Conservation (phyloP, 1,139 yeast species). For the Starmera stellimalicola region DNA sequence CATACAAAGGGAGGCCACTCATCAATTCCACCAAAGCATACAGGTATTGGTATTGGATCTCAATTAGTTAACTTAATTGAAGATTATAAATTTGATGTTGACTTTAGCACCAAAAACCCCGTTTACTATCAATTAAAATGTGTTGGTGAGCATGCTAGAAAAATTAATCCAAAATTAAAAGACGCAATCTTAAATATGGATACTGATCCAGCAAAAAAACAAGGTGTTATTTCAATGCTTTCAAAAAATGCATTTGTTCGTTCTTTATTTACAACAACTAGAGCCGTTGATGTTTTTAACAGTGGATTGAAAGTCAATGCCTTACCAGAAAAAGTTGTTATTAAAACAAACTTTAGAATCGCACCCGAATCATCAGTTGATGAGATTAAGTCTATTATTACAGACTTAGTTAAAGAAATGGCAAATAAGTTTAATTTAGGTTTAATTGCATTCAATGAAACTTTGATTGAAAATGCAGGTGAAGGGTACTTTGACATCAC, state of each 20-base stretch:
- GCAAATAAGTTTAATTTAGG: conserved; percentile 43
- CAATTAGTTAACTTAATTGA: conserved; percentile 43
- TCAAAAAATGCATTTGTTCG: conserved; percentile 19
- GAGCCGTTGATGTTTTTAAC: conserved; percentile 46
- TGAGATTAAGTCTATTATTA: conserved; percentile 31
- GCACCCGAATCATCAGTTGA: conserved; percentile 38
- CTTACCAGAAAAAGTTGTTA: conserved; percentile 56
- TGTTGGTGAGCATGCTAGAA: conserved; percentile 31
- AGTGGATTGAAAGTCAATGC: conserved; percentile 62
- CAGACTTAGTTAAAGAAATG: conserved; percentile 28
- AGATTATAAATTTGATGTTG: conserved; percentile 34
- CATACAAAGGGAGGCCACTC: conserved; percentile 64
- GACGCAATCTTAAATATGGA: conserved; percentile 29
- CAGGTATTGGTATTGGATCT: conserved; percentile 60
- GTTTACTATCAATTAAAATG: conserved; percentile 36
- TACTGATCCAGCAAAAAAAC: conserved; percentile 27
- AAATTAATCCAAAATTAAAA: conserved; percentile 5
- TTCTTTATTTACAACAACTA: conserved; percentile 44
- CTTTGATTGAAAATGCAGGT: conserved; percentile 20
- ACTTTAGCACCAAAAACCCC: conserved; percentile 41
- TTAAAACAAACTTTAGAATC: conserved; percentile 46
- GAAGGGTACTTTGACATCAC: conserved; percentile 32
- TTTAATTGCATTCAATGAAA: conserved; percentile 27
- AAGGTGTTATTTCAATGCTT: conserved; percentile 27
- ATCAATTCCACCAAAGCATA: conserved; percentile 59